Conservation (phyloP, 2,329 filamentous ascomycete genomes). For the Exophiala aquamarina region DNA sequence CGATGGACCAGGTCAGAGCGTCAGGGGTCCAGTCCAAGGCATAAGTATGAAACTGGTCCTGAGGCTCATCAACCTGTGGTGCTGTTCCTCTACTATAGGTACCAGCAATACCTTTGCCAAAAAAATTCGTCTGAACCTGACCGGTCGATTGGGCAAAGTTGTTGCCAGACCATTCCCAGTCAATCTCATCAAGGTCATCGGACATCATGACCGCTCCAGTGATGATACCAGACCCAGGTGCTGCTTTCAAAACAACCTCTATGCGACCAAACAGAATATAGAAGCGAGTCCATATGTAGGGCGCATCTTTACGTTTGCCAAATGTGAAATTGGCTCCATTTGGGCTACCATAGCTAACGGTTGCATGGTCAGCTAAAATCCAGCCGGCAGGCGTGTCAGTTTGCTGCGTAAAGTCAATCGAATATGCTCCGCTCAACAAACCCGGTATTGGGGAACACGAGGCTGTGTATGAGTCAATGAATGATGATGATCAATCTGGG, state of each 20-base stretch:
- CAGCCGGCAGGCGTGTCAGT: conserved; percentile 61
- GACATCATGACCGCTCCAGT: conserved; percentile 94
- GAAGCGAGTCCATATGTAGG: conserved; percentile 46
- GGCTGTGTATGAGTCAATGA: conserved; percentile 11
- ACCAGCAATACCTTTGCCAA: conserved; percentile 82
- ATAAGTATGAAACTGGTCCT: conserved; percentile 79
- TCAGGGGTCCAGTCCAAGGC: conserved; percentile 92
- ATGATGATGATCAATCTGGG: neutral
- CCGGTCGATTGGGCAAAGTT: conserved; percentile 66
- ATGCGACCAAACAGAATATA: conserved; percentile 57
- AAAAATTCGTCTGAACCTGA: conserved; percentile 89
- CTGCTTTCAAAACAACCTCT: conserved; percentile 48
- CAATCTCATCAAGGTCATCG: conserved; percentile 96
- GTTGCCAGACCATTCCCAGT: conserved; percentile 88
- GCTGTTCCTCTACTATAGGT: conserved; percentile 83
- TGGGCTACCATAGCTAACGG: conserved; percentile 67
- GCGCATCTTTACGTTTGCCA: conserved; percentile 48
- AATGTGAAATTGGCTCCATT: conserved; percentile 54
- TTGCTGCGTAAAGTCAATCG: conserved; percentile 79
- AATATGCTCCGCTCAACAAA: conserved; percentile 69
- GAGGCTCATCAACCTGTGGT: conserved; percentile 70
- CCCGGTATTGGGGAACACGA: conserved; percentile 73
- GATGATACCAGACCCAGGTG: conserved; percentile 75
- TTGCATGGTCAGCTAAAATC: conserved; percentile 66
- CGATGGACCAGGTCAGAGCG: conserved; percentile 78